Evolutionary conservation across 2,329 filamentous ascomycete genomes (phyloP).

Genomic region (Fragosphaeria purpurea): DNA sequence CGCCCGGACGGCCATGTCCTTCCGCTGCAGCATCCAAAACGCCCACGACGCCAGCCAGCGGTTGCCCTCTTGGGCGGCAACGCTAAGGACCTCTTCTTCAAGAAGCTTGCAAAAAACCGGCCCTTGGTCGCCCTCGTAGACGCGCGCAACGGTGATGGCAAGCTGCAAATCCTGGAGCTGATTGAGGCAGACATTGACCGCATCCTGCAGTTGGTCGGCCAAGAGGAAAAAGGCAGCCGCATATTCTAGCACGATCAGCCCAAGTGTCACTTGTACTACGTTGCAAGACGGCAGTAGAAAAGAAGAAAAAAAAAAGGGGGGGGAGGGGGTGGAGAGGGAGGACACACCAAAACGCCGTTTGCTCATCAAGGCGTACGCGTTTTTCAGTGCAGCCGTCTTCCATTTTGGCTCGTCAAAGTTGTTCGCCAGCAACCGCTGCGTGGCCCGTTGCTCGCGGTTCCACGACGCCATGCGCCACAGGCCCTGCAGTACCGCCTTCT

Average conservation of each 20-base stretch:
- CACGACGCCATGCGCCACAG: constrained; percentile 92
- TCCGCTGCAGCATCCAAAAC: constrained; percentile 78
- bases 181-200: constrained; percentile 74
- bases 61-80: constrained; percentile 73
- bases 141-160: constrained; percentile 75
- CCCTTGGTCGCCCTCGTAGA: constrained; percentile 79
- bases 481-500: constrained; percentile 82
- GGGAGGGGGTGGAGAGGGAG: not conserved
- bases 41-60: constrained; percentile 94
- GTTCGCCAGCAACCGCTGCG: constrained; percentile 71
- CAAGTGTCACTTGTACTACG: not conserved
- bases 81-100: constrained; percentile 65
- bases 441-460: constrained; percentile 76
- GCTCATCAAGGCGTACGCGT: constrained; percentile 89
- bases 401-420: constrained; percentile 83
- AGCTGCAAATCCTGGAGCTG: constrained; percentile 85
- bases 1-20: constrained; percentile 74
- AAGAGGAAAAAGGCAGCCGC: constrained; percentile 93
- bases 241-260: constrained; percentile 50
- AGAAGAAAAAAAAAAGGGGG: not conserved
- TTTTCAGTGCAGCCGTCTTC: constrained; percentile 85
- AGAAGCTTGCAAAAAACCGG: constrained; percentile 64
- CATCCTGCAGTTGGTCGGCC: constrained; percentile 74
- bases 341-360: constrained; percentile 68
- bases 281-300: not conserved